Conservation (phyloP, 148 eudicot species). For the Polygonum aviculare region DNA sequence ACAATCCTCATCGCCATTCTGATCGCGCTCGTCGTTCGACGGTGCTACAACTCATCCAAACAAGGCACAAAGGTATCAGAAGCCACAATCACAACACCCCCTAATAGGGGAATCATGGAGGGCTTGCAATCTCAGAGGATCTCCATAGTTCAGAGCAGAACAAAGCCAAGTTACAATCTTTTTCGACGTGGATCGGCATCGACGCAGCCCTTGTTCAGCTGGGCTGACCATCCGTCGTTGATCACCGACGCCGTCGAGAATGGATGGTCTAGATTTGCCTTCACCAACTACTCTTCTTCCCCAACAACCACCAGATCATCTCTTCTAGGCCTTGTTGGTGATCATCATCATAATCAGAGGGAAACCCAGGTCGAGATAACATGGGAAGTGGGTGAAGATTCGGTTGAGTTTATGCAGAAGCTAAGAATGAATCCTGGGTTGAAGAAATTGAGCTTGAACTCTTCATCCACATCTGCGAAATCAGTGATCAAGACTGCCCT, state of each 20-base stretch:
- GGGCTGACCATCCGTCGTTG: slow-evolving; percentile 69
- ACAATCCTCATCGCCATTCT: background rate
- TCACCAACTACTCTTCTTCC: slow-evolving; percentile 25
- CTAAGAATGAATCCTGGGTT: slow-evolving; percentile 34
- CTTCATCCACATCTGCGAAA: slow-evolving; percentile 5
- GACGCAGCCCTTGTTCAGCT: slow-evolving; percentile 31
- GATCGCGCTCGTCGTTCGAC: background rate
- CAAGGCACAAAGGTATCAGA: slow-evolving; percentile 11
- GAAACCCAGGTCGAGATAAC: slow-evolving; percentile 32
- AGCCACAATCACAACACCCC: background rate
- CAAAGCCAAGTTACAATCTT: slow-evolving; percentile 20
- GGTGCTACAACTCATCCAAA: background rate
- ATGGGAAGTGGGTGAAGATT: slow-evolving; percentile 73
- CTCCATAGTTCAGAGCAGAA: background rate
- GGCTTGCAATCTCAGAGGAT: background rate
- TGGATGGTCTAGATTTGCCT: slow-evolving; percentile 82
- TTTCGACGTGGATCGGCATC: slow-evolving; percentile 25
- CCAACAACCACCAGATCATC: slow-evolving; percentile 21
- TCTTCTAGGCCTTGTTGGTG: background rate
- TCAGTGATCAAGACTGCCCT: slow-evolving; percentile 36
- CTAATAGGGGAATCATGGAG: background rate
- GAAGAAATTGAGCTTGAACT: slow-evolving; percentile 16
- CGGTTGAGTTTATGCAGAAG: slow-evolving; percentile 69
- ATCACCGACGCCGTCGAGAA: slow-evolving; percentile 63
- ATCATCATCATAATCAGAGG: slow-evolving; percentile 9